phyloP scores from a whole-genome alignment of 2,329 filamentous ascomycete genomes.

The Calonectria montana region DNA sequence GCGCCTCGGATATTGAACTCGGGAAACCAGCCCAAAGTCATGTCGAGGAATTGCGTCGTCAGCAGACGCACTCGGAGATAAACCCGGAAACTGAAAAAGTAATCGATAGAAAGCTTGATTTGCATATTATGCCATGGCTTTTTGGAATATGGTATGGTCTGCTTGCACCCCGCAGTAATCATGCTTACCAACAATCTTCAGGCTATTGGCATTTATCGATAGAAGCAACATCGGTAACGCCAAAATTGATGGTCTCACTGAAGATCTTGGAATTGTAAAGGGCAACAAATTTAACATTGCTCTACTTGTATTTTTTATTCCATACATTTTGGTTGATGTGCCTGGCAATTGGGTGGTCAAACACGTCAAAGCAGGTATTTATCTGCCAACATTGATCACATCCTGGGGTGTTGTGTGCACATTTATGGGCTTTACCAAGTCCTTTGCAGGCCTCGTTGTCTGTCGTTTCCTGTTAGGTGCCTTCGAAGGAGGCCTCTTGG shows the following conservation, averaged over 20 bases:
- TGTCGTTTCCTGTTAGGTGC: slow-evolving; percentile 6
- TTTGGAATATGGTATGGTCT: slow-evolving; percentile 1
- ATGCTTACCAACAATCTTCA: neutral
- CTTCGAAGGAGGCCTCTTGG: slow-evolving; percentile 16
- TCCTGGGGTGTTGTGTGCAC: slow-evolving; percentile 13
- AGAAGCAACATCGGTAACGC: slow-evolving; percentile 18
- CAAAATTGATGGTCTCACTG: slow-evolving; percentile 13
- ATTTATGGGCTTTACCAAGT: slow-evolving; percentile 16
- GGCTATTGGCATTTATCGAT: slow-evolving; percentile 14
- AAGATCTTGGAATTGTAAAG: neutral
- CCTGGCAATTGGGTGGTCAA: slow-evolving; percentile 13
- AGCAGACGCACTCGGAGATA: neutral
- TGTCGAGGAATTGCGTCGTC: neutral
- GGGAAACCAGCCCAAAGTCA: neutral
- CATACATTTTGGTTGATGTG: slow-evolving; percentile 6
- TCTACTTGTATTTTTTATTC: slow-evolving; percentile 14
- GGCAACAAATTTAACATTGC: slow-evolving; percentile 10
- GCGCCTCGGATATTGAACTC: slow-evolving; percentile 4
- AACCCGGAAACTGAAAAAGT: neutral
- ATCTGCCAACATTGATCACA: neutral
- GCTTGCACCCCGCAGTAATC: neutral
- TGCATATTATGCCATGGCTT: slow-evolving; percentile 11
- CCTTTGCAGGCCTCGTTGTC: neutral
- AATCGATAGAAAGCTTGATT: slow-evolving; percentile 5
- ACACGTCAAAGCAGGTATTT: neutral